Evolutionary conservation across 2,329 filamentous ascomycete species (phyloP).

Genomic region (Fusarium pilosicola): DNA sequence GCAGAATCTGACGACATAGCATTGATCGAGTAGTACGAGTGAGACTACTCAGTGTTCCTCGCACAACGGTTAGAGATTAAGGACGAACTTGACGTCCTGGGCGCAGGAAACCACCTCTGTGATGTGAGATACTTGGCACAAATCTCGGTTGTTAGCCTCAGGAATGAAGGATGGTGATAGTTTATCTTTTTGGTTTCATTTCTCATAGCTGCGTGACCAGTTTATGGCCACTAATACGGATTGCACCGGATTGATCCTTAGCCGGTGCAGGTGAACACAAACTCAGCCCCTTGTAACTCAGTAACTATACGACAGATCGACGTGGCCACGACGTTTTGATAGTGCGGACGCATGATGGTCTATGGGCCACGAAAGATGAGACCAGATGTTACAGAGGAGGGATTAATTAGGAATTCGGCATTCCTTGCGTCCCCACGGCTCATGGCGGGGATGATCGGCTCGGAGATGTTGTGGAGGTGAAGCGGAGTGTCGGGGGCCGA

Average conservation of each 20-base stretch:
- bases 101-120: background rate
- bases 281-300: slow-evolving; percentile 6
- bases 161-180: slow-evolving; percentile 15
- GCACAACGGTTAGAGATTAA: background rate
- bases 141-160: background rate
- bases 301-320: slow-evolving; percentile 11
- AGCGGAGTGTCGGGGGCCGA: slow-evolving; percentile 11
- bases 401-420: background rate
- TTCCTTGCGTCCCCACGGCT: slow-evolving; percentile 30
- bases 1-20: background rate
- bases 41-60: background rate
- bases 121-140: background rate
- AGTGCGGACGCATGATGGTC: background rate
- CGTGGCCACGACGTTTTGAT: slow-evolving; percentile 21
- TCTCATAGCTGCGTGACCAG: background rate
- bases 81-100: background rate
- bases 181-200: background rate
- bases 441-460: slow-evolving; percentile 24
- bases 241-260: slow-evolving; percentile 7
- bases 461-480: slow-evolving; percentile 26
- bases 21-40: background rate
- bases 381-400: slow-evolving; percentile 8
- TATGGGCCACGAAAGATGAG: slow-evolving; percentile 16
- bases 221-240: background rate
- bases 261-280: slow-evolving; percentile 5